phyloP scores from a whole-genome alignment of 1,284 basidiomycete genomes.

The Ganoderma sp. region DNA sequence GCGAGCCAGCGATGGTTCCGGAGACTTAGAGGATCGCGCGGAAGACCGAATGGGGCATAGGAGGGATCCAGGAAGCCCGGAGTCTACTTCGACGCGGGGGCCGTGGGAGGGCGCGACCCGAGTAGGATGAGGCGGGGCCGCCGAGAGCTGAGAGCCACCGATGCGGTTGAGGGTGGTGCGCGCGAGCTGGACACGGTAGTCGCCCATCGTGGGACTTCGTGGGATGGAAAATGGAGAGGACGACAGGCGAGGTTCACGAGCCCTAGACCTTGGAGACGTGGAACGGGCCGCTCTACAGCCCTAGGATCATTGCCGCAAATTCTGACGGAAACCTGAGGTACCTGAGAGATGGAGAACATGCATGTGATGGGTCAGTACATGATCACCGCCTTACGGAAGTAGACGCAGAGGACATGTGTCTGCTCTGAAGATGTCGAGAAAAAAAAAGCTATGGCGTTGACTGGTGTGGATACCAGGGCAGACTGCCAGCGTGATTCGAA shows the following conservation, averaged over 20 bases:
- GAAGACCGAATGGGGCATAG: background rate
- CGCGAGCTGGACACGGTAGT: background rate
- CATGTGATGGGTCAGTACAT: too few species aligned
- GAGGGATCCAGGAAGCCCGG: background rate
- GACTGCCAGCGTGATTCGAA: background rate
- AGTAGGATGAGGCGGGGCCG: background rate
- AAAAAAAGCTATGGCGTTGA: too few species aligned
- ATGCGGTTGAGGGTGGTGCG: background rate
- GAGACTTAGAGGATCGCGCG: background rate
- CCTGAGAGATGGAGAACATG: too few species aligned
- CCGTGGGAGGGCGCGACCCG: background rate
- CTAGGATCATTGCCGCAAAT: too few species aligned
- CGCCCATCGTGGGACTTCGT: background rate
- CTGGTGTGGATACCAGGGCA: background rate
- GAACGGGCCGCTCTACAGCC: too few species aligned
- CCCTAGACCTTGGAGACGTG: background rate
- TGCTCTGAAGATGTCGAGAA: background rate
- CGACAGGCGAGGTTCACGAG: background rate
- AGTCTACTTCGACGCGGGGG: background rate
- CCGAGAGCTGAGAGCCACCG: background rate
- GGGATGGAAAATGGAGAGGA: background rate
- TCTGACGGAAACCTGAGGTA: too few species aligned
- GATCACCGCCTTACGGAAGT: too few species aligned
- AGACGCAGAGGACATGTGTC: background rate
- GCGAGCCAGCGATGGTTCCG: background rate